Evolutionary conservation across 306 rosid genomes (phyloP), one percentile per base, ranked within the genome.

Genomic region (Myrica gale): DNA sequence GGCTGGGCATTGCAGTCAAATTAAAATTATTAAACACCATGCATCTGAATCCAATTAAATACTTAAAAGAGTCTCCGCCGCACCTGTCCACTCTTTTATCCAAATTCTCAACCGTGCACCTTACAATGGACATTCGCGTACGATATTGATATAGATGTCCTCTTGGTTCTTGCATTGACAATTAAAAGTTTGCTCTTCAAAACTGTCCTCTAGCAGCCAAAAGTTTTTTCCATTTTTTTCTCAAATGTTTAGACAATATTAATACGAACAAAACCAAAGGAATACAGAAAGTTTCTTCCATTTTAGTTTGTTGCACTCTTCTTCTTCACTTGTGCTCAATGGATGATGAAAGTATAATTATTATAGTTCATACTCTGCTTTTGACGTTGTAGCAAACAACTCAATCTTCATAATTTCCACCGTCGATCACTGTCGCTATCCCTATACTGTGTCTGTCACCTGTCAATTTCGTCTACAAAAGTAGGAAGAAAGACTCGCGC

Each of bases 401-500:
- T 19, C 76, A 10, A 6, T 26, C 56, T 69, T 55, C 72, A 70
- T 50, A 39, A 50, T 16, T 69, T 68, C 61, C 41, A 51, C 47
- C 75, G 0, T 15, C 65, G 68, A 72, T 85, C 75, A 13, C 88
- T 63, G 61, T 82, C 71, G 44, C 78, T 53, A 52, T 84, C 83
- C 46, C 56, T 58, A 26, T 26, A 73, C 71, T 53, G 41, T 45
- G 50, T 63, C 68, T 63, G 81, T 76, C 68, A 45, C 46, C 37
- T 32, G 37, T 32, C 37, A 32, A 2, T 32, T 2, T 32, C 37
- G 3, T 32, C 45, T 60, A 69, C 82, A 65, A 83, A 81, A 72
- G 78, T 11, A 69, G 81, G 76, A 78, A 78, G 85, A 83, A 76
- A 68, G 74, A 78, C 79, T 80, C 85, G 77, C 77, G 82, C 82